These are phyloP conservation scores for Dactylonectria macrodidyma DNA, from an alignment of 2,329 filamentous ascomycete species.

Conservation along the genomic window DNA sequence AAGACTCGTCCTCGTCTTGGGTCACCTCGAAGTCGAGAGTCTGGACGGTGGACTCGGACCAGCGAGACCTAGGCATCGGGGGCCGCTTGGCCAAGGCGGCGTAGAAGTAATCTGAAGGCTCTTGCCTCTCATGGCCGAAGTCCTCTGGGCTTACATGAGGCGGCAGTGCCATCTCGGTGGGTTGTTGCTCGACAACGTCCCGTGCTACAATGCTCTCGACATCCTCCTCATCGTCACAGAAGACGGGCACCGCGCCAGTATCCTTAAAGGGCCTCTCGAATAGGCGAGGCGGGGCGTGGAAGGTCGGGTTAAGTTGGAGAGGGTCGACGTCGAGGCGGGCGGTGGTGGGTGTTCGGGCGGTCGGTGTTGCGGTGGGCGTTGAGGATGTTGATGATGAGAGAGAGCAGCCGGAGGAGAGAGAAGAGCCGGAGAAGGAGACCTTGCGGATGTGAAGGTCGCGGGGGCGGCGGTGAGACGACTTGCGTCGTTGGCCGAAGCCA, in stretches of 20 bases:
- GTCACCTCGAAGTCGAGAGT: constrained; percentile 41
- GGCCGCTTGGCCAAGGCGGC: constrained; percentile 49
- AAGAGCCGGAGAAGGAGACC: constrained; percentile 58
- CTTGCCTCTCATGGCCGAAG: constrained; percentile 41
- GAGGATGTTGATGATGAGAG: constrained; percentile 52
- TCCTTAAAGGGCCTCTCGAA: constrained; percentile 54
- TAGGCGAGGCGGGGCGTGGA: constrained; percentile 55
- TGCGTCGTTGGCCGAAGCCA: constrained; percentile 55
- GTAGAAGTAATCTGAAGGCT: constrained; percentile 54
- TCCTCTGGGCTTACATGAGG: constrained; percentile 47
- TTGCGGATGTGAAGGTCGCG: constrained; percentile 59
- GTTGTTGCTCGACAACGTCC: constrained; percentile 46
- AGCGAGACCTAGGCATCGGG: constrained; percentile 54
- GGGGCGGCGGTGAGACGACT: constrained; percentile 51
- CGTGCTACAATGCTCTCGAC: constrained; percentile 38
- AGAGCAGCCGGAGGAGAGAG: constrained; percentile 56
- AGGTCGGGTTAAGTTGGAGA: constrained; percentile 53
- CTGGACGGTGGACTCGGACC: constrained; percentile 61
- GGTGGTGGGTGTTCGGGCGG: constrained; percentile 43
- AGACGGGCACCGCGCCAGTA: constrained; percentile 47
- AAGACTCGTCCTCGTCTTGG: constrained; percentile 43
- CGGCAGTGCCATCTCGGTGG: constrained; percentile 50
- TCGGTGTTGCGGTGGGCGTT: constrained; percentile 40
- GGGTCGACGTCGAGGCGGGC: constrained; percentile 51
- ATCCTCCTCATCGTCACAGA: constrained; percentile 47